These are phyloP conservation scores for Metschnikowia lunata DNA, from an alignment of 805 yeast species.

Conservation along the genomic window DNA sequence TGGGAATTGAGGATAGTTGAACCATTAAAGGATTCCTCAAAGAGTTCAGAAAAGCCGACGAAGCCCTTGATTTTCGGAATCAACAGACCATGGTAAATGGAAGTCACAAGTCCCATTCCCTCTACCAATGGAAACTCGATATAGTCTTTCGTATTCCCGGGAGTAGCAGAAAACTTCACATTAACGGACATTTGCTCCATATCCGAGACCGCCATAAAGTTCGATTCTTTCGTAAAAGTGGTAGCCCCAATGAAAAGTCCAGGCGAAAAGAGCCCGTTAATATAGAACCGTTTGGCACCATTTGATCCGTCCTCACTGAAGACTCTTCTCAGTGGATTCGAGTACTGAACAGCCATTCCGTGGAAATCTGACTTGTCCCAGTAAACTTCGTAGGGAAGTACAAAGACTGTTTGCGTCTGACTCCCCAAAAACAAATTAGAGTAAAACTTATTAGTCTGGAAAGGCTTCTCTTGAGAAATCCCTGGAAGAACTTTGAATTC, in stretches of 20 bases:
- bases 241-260: conserved; percentile 55
- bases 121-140: conserved; percentile 50
- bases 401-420: conserved; percentile 52
- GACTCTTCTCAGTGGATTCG: conserved; percentile 39
- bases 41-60: neutral
- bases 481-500: conserved; percentile 45
- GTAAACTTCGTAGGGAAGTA: conserved; percentile 66
- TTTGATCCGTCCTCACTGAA: conserved; percentile 46
- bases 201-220: conserved; percentile 43
- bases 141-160: conserved; percentile 23
- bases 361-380: conserved; percentile 43
- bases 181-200: conserved; percentile 37
- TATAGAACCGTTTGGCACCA: conserved; percentile 43
- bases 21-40: neutral
- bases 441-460: conserved; percentile 75
- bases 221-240: conserved; percentile 35
- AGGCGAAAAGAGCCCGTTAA: conserved; percentile 52
- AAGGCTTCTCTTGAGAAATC: conserved; percentile 41
- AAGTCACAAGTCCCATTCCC: conserved; percentile 59
- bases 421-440: conserved; percentile 56
- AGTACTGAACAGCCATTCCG: conserved; percentile 64
- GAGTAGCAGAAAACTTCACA: conserved; percentile 17
- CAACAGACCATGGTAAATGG: conserved; percentile 48
- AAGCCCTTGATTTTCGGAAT: conserved; percentile 35
- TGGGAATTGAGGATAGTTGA: neutral